Evolutionary conservation across 345 rosid genomes (phyloP).

Genomic region (Rhodamnia argentea): DNA sequence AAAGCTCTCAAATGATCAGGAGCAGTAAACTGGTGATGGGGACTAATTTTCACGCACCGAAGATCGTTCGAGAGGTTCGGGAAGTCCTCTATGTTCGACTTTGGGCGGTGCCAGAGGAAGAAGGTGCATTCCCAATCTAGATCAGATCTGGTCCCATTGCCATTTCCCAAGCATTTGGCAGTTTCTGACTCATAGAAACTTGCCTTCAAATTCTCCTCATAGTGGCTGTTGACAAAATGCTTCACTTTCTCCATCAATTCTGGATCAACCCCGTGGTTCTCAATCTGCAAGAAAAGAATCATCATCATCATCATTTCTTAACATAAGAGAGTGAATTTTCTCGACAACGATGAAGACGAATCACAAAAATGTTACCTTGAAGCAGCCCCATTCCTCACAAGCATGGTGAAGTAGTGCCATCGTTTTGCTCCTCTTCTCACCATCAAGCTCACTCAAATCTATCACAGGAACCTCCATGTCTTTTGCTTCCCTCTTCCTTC

Average conservation of each 20-base stretch:
- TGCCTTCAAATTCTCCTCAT: conserved; percentile 52
- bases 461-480: conserved; percentile 60
- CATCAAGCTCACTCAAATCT: conserved; percentile 49
- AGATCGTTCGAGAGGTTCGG: conserved; percentile 48
- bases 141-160: conserved; percentile 15
- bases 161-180: conserved; percentile 31
- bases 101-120: conserved; percentile 72
- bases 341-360: neutral
- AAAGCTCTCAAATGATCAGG: neutral
- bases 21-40: neutral
- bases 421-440: conserved; percentile 43
- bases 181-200: conserved; percentile 60
- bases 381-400: conserved; percentile 85
- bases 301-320: neutral
- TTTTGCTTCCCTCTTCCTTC: neutral
- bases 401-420: conserved; percentile 68
- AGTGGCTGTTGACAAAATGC: conserved; percentile 50
- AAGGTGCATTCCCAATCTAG: conserved; percentile 77
- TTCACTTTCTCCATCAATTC: conserved; percentile 79
- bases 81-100: conserved; percentile 47
- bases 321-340: neutral
- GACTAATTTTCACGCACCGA: conserved; percentile 20
- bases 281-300: conserved; percentile 33
- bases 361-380: conserved; percentile 32
- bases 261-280: conserved; percentile 71